Evolutionary conservation across 177 flowering plant genomes (phyloP), one percentile per base, ranked within the genome.

Genomic region (Vitis hybrid): DNA sequence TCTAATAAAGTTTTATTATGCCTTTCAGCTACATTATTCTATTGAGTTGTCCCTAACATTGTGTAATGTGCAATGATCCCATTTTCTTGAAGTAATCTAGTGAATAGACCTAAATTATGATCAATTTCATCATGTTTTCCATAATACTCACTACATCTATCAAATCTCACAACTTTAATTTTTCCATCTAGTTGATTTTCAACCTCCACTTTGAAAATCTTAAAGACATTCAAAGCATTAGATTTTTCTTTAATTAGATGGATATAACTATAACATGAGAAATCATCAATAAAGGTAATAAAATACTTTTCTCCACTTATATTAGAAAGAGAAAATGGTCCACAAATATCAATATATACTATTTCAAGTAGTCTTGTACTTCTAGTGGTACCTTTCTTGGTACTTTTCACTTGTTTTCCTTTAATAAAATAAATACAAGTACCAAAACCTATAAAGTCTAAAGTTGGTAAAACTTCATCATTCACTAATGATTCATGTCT

Each of bases 231-330:
- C 61, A 58, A 58, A 58, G 30, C 18, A 58, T 58, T 15, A 18
- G 10, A 58, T 19, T 58, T 58, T 58, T 58, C 32, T 21, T 58
- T 58, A n/a, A 58, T 58, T 58, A 58, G 61, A 58, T 58, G 18
- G 11, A 19, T 26, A 26, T 26, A 26, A 26, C 32, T 4, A 26
- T 3, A 26, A 26, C 32, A 4, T 26, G 32, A 26, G 0, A 26
- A 3, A 26, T 26, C 32, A 26, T 26, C 32, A 26, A 26, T 26
- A 26, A 26, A 26, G 32, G 32, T 26, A 26, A 26, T 26, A 26
- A 26, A 26, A 26, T 4, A 26, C 0, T 26, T 26, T 3, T 26
- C 18, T 58, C 18, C 13, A 58, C 61, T 21, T 15, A 8, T 58
- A 15, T 15, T 18, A 30, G 13, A 60, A 23, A 4, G 26, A 21